Percentiles rank a stretch among this genome's conserved stretches.
Conservation (phyloP, 75 land plant species). For the Pinus tabuliformis region DNA sequence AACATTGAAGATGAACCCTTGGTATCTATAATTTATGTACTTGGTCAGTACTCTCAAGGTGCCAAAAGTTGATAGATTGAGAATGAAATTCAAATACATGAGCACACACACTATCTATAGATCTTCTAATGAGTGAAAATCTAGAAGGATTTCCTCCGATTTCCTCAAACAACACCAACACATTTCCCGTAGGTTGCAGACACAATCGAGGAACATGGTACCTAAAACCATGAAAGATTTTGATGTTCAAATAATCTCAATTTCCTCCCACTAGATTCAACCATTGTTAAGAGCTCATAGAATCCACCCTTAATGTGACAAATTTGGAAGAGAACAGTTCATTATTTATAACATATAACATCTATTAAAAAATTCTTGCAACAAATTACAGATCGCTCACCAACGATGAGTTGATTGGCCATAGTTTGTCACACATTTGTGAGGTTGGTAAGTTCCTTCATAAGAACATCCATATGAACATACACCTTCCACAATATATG, state of each 20-base stretch:
- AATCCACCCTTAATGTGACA: not conserved
- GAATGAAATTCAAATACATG: slow-evolving; percentile 71
- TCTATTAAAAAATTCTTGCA: not conserved
- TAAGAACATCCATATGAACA: slow-evolving; percentile 47
- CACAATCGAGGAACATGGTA: slow-evolving; percentile 70
- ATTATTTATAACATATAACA: not conserved
- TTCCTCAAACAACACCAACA: slow-evolving; percentile 83
- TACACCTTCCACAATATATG: slow-evolving; percentile 42
- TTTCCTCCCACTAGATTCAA: not conserved
- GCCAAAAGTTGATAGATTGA: slow-evolving; percentile 24
- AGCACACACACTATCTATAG: slow-evolving; percentile 64
- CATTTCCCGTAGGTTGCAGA: slow-evolving; percentile 66
- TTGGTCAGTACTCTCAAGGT: slow-evolving; percentile 34
- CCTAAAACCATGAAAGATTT: slow-evolving; percentile 25
- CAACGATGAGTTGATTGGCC: slow-evolving; percentile 81
- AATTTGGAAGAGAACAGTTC: not conserved
- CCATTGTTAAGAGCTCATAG: not conserved
- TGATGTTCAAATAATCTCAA: not conserved
- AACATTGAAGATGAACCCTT: slow-evolving; percentile 52
- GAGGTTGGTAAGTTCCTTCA: slow-evolving; percentile 47
- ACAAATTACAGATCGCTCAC: slow-evolving; percentile 24
- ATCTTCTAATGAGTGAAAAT: slow-evolving; percentile 54
- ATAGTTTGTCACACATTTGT: slow-evolving; percentile 66
- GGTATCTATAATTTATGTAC: slow-evolving; percentile 34
- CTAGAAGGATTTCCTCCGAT: slow-evolving; percentile 68